Evolutionary conservation across 2,329 filamentous ascomycete genomes (phyloP), one percentile per base, ranked within the genome.

Genomic region (Fusarium protoensiforme): DNA sequence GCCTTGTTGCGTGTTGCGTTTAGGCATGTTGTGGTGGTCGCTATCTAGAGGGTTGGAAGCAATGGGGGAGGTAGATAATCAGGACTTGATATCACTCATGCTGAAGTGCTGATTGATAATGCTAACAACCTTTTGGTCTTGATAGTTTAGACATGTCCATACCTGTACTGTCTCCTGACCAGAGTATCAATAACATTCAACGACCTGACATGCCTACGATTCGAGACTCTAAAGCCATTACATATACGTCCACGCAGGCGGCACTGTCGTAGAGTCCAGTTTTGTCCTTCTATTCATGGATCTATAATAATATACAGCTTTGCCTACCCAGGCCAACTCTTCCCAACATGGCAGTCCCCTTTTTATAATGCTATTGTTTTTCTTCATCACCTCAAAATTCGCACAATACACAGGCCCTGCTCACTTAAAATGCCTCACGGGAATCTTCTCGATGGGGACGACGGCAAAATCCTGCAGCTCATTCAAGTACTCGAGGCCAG

Each of bases 401-500:
- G 29, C 24, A n/a, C 7, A 20, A 53, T 31, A 53, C 27, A 51
- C 2, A 5, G 7, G 16, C 4, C 39, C 20, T 16, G 22, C 36
- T 46, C 59, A 36, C 18, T 62, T 67, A 7, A 78, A 63, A 51
- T 65, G 61, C 36, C 80, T 71, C 20, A 81, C 80, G 14, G 78
- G 73, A 36, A 82, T 81, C 5, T 69, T 59, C 1, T 59, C 43
- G 10, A 71, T 43, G n/a, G 75, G 70, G 60, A 81, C 72, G 22
- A 72, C 71, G 10, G 75, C 73, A 73, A 80, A 80, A 11, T 72
- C 54, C 53, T 66, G 69, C 2, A 76, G 59, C 8, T 70, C 64
- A 9, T 78, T 68, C 6, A 81, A 31, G 31, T 72, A 73, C 67
- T 81, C 80, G 33, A 82, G 56, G 7, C 80, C 80, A 11, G 81